Evolutionary conservation across 2,329 filamentous ascomycete species (phyloP), one percentile per base, ranked within the genome.

Genomic region (Davidsoniella eucalypti): DNA sequence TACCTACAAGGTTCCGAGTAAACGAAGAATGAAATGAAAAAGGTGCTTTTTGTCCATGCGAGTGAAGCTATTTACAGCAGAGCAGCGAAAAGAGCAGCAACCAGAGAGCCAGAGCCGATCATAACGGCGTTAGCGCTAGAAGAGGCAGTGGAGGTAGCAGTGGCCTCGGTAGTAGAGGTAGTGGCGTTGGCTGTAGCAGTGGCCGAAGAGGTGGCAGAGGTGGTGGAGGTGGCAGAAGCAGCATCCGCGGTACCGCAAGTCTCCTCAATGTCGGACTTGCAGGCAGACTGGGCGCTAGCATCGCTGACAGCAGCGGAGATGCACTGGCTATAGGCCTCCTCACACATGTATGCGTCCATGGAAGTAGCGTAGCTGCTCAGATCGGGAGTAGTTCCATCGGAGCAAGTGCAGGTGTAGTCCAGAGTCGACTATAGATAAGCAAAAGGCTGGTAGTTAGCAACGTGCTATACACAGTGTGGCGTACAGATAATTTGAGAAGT

Each of bases 291-390:
- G 39, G 60, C 68, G 8, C 55, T 57, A 17, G 62, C 57, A 58
- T 69, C 63, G 60, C 64, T 64, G 25, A 64, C 63, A 58, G 70
- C 67, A 43, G 59, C 52, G 2, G 38, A 42, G 56, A 68, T 73
- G 64, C 75, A 78, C 53, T 70, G 61, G 23, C 58, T 54, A 61
- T 65, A 74, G 39, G 72, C 68, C 53, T 65, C 53, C 51, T 68
- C 23, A 66, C 75, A 78, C 58, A 75, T 68, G 58, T 71, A 75
- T 51, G 64, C 67, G 44, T 69, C 67, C 56, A 78, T 63, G 2
- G 72, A 74, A 64, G 75, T 67, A 45, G 54, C 57, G 63, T 74
- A 78, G 60, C 70, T 67, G 60, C 74, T 63, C 43, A 78, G 67
- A 52, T 69, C 70, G 5, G 65, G 63, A 44, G 66, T 67, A 57